Conservation (phyloP, 148 eudicot species). For the Vaccinium corymbosum region DNA sequence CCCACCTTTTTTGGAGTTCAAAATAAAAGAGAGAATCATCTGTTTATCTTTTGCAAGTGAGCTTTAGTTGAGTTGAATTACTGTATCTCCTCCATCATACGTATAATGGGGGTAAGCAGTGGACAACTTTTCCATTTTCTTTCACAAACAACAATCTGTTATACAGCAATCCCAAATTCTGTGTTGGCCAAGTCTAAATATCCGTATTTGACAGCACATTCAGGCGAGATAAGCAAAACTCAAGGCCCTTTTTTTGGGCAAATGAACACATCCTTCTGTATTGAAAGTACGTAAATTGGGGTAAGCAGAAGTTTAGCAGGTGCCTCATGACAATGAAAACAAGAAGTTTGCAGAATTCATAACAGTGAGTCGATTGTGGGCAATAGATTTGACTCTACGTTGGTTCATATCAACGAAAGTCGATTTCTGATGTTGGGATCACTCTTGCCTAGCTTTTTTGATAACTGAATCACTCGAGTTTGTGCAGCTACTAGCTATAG, state of each 20-base stretch:
- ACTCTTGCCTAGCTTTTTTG: neutral
- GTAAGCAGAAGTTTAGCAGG: conserved; percentile 31
- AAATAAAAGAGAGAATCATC: neutral
- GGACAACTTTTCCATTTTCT: no score
- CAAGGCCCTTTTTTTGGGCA: no score
- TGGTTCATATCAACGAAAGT: neutral
- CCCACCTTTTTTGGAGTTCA: no score
- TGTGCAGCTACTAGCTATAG: neutral
- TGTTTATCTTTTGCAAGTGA: neutral
- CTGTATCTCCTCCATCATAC: neutral
- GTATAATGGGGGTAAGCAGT: neutral
- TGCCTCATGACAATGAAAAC: conserved; percentile 17
- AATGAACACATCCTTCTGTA: no score
- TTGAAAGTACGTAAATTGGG: neutral
- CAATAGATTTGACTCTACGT: neutral
- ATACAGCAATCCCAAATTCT: no score
- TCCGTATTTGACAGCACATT: no score
- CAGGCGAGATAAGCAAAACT: no score
- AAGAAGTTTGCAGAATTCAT: conserved; percentile 10
- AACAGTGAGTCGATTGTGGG: neutral
- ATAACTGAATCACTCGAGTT: neutral
- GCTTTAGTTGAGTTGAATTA: neutral
- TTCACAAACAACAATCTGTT: no score
- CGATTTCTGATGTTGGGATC: neutral
- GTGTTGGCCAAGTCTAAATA: no score